Percentiles rank a stretch among this genome's conserved stretches.
Evolutionary conservation across 1,284 basidiomycete species (phyloP).

Genomic region (Ceratobasidium papillatum): DNA sequence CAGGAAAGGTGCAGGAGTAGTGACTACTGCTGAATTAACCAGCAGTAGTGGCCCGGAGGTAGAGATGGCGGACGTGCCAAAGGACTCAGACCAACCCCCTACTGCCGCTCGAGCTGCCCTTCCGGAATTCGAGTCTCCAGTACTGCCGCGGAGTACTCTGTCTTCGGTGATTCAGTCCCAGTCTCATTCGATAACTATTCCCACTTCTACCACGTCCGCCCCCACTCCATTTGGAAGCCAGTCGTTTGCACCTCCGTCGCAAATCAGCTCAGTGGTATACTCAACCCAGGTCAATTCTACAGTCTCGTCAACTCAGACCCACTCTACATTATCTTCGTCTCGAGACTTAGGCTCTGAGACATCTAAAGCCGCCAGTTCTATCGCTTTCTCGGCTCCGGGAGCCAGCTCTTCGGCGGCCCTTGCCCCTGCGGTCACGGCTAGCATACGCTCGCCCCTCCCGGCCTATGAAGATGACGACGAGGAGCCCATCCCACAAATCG

Average conservation of each 20-base stretch:
- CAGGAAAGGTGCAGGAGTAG: slow-evolving; percentile 57
- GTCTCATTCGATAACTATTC: neutral
- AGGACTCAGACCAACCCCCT: slow-evolving; percentile 44
- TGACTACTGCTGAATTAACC: slow-evolving; percentile 11
- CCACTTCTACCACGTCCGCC: neutral
- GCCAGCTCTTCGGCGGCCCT: neutral
- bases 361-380: slow-evolving; percentile 30
- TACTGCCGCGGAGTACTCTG: neutral
- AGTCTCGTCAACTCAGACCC: neutral
- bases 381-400: slow-evolving; percentile 29
- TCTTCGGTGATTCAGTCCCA: neutral
- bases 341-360: slow-evolving; percentile 8
- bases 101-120: neutral
- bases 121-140: neutral
- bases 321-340: slow-evolving; percentile 8
- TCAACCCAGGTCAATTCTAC: neutral
- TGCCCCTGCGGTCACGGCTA: neutral
- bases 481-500: slow-evolving; percentile 62
- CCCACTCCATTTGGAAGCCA: slow-evolving; percentile 8
- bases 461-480: slow-evolving; percentile 60
- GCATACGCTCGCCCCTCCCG: neutral
- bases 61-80: slow-evolving; percentile 27
- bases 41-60: neutral
- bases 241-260: neutral
- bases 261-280: neutral